These are phyloP conservation scores for Xylogone sp. DNA, from an alignment of 2,329 filamentous ascomycete species.

Conservation along the genomic window DNA sequence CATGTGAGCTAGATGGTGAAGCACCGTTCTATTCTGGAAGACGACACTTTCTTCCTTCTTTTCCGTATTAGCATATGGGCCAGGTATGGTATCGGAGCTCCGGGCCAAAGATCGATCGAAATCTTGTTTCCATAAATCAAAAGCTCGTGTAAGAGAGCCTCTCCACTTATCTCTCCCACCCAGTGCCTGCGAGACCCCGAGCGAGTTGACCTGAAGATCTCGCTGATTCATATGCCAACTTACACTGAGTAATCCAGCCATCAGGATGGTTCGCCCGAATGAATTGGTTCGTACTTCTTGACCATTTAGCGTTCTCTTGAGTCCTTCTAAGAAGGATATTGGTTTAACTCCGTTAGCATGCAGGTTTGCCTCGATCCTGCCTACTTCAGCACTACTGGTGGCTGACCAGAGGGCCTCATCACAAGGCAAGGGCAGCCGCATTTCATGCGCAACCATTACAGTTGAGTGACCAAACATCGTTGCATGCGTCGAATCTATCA, in stretches of 20 bases:
- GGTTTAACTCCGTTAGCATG: slow-evolving; percentile 79
- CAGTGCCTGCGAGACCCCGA: slow-evolving; percentile 74
- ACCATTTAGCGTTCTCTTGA: slow-evolving; percentile 85
- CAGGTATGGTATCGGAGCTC: slow-evolving; percentile 47
- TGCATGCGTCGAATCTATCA: slow-evolving; percentile 92
- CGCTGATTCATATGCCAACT: slow-evolving; percentile 98
- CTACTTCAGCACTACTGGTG: slow-evolving; percentile 81
- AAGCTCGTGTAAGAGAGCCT: slow-evolving; percentile 76
- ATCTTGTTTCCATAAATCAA: slow-evolving; percentile 89
- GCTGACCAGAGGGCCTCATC: slow-evolving; percentile 93
- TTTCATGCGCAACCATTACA: slow-evolving; percentile 95
- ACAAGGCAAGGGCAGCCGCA: slow-evolving; percentile 85
- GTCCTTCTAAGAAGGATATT: slow-evolving; percentile 82
- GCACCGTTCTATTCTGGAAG: slow-evolving; percentile 82
- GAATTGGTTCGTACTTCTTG: slow-evolving; percentile 85
- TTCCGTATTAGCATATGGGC: slow-evolving; percentile 48
- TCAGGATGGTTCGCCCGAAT: slow-evolving; percentile 88
- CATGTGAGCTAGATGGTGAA: slow-evolving; percentile 95
- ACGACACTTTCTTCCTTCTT: slow-evolving; percentile 66
- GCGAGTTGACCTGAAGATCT: slow-evolving; percentile 85
- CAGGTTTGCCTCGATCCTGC: slow-evolving; percentile 75
- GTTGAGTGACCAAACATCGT: slow-evolving; percentile 98
- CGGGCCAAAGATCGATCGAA: slow-evolving; percentile 74
- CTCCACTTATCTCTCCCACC: slow-evolving; percentile 92
- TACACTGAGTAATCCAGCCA: slow-evolving; percentile 89